Base-by-base conservation (phyloP, 768 basidiomycete genomes). In the Boletus fagicola region DNA sequence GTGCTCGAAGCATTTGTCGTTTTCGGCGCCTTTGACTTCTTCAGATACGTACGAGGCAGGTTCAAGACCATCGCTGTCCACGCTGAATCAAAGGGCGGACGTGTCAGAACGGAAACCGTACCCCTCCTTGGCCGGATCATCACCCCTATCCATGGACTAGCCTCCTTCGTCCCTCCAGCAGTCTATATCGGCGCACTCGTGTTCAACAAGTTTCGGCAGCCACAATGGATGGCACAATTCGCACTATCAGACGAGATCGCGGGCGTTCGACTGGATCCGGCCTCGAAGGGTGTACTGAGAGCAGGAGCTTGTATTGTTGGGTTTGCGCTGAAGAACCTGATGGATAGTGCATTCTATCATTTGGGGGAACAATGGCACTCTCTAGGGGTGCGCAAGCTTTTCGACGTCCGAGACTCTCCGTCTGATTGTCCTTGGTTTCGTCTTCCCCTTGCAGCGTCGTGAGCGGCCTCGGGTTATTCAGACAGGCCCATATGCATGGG, bases 401-500 rank as follows among this genome's bases (percentile, higher is more conserved):
- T 61, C 30, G 26, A 30, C n/a, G 18, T 22, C n/a, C 11, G 15
- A 53, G 5, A 40, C 10, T 12, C 20, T 30, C n/a, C 5, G 3
- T 15, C 28, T 15, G 13, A 31, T 31, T 28, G 22, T 35, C 16
- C 38, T 33, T n/a, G 8, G 18, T 20, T 39, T 31, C 5, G 8
- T 16, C 11, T 51, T 65, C 28, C 28, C 49, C 10, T 39, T 31
- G 24, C 33, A 65, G 66, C 56, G 58, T 35, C 56, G 69, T 20
- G 72, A 73, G 42, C 67, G 65, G 39, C 53, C 65, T 20, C 62
- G 59, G 26, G 39, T 75, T 28, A 63, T 72, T 16, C 58, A 61
- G 30, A 67, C 61, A 11, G 72, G 74, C n/a, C 69, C 70, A 1
- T 72, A 72, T 47, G 59, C 62, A 16, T 61, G 64, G 51, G 66